phyloP scores from a whole-genome alignment of 2,329 filamentous ascomycete genomes.

The Fusarium drepaniforme region DNA sequence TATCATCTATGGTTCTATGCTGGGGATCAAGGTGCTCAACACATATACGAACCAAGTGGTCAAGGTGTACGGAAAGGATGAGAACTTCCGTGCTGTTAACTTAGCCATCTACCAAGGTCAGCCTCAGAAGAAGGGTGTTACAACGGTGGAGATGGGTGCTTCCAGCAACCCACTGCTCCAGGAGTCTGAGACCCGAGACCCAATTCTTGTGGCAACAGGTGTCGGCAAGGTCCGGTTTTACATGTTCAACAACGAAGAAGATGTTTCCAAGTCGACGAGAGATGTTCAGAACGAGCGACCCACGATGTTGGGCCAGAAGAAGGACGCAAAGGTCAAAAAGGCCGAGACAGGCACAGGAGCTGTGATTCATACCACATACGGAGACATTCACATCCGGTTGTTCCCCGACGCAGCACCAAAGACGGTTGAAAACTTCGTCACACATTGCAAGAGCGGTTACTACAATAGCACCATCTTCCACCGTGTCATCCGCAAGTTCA shows the following conservation, averaged over 20 bases:
- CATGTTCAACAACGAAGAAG: constrained; percentile 94
- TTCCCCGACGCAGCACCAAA: constrained; percentile 95
- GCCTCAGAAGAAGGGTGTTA: constrained; percentile 91
- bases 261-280: constrained; percentile 84
- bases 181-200: constrained; percentile 91
- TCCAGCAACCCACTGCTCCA: constrained; percentile 93
- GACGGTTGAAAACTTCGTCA: constrained; percentile 97
- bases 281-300: constrained; percentile 98
- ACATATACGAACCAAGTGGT: constrained; percentile 94
- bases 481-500: constrained; percentile 96
- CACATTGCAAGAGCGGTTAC: constrained; percentile 88
- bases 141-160: constrained; percentile 97
- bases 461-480: constrained; percentile 99
- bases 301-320: constrained; percentile 71
- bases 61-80: constrained; percentile 90
- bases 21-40: constrained; percentile 95
- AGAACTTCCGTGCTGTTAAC: constrained; percentile 86
- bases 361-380: constrained; percentile 90
- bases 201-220: constrained; percentile 87
- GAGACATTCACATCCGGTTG: constrained; percentile 92
- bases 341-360: constrained; percentile 83
- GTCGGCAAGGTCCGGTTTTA: constrained; percentile 94
- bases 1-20: constrained; percentile 91
- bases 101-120: constrained; percentile 93
- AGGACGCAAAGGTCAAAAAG: constrained; percentile 65